Base-by-base conservation (phyloP, 2,329 filamentous ascomycete species). In the Chaetothyriales sp. region DNA sequence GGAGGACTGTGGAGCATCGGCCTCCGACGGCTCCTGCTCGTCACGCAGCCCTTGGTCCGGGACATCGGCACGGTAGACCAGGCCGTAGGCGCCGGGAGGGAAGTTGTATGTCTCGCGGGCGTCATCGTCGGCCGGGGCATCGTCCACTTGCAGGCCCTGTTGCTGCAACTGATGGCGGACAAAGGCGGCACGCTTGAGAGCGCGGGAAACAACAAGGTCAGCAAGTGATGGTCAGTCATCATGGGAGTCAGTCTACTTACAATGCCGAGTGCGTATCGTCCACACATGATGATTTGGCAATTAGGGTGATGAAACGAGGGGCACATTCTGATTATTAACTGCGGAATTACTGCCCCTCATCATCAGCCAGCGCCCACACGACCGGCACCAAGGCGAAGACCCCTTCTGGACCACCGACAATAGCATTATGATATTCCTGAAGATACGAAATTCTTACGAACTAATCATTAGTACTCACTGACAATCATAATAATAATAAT, bases 41-140 rank as follows among this genome's bases (percentile, higher is more conserved):
- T 59, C 55, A 0, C 74, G 73, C 12, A 75, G 73, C n/a, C 78
- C 79, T 55, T 71, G 70, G 52, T 83, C 79, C 10, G 80, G 74
- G 5, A 77, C 75, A 48, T 87, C 79, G 32, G 86, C 86, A 53
- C 88, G 80, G 64, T 94, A 95, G 22, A 96, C 85, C 20, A 92
- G 73, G 32, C 92, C 90, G 61, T 84, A 76, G 55, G 87, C 85
- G 0, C 89, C 85, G 0, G 92, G 92, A 0, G 90, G 87, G 63
- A 98, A 93, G 65, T 96, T 96, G 70, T 93, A 95, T 36, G 78
- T 87, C 62, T 86, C 84, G 39, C 84, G 78, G 32, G 80, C 69
- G 46, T 71, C 77, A 18, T 86, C 79, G 59, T 94, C 86, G 3
- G 77, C 76, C 0, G 86, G 85, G 0, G 77, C 79, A 51, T 87